Base-by-base conservation (phyloP, 495 filamentous ascomycete genomes). In the Talaromyces ruber region DNA sequence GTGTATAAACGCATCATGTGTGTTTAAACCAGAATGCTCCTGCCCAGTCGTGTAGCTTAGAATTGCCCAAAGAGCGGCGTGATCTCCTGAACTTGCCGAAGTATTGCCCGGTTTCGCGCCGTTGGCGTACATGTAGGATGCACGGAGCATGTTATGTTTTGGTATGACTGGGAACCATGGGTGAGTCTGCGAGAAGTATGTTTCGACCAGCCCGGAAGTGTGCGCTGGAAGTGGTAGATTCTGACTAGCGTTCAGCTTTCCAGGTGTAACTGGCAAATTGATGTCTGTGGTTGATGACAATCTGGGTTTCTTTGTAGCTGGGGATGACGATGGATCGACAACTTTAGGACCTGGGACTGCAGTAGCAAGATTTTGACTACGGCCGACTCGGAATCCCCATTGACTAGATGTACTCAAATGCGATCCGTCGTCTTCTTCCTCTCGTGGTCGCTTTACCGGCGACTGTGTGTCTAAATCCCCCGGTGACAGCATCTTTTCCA, bases 101-200 rank as follows among this genome's bases (percentile, higher is more conserved):
- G 60, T 65, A 61, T 74, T 63, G 65, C 73, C 47, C 63, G 77
- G 58, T 73, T 82, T 56, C 66, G 80, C 56, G 62, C 78, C 45
- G 72, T 80, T 80, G 56, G 79, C 73, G 62, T 82, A 81, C 47
- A 76, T 70, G 68, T 84, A 82, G 16, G 78, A 77, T 12, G 78
- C 70, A 53, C 80, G 80, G 6, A 85, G 72, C 11, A 90, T 74
- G 61, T 84, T 85, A 66, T 89, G 84, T 67, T 89, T 90, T 26
- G 88, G 84, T 32, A 86, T 74, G 43, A 90, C 84, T 4, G 88
- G 88, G 18, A 91, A 79, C 88, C 88, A 92, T 11, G 79, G 80
- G 67, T 90, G 85, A 2, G 88, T 91, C 59, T 84, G 82, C 3
- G 87, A 83, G 66, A 90, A 90, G 66, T 89, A 90, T 6, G 86